phyloP scores from a whole-genome alignment of 2,329 filamentous ascomycete species.

The Aspergillus spinulosporus region DNA sequence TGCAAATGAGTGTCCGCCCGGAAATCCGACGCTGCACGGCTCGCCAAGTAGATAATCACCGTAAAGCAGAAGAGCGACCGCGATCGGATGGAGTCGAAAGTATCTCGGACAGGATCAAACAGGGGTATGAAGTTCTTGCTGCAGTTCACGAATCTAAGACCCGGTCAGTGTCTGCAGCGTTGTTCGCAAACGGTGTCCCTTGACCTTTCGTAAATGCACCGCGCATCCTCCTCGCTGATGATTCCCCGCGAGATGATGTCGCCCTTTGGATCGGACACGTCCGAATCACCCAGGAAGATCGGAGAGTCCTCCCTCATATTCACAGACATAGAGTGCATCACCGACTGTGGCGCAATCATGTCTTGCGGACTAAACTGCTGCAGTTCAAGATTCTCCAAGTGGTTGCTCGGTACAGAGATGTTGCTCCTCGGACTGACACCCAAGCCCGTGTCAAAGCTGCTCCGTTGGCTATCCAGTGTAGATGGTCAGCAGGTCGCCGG shows the following conservation, averaged over 20 bases:
- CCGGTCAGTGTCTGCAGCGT: background rate
- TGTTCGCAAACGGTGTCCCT: background rate
- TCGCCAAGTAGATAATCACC: constrained; percentile 38
- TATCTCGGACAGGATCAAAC: constrained; percentile 39
- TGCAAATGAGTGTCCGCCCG: constrained; percentile 36
- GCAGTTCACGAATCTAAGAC: constrained; percentile 31
- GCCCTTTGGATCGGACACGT: constrained; percentile 30
- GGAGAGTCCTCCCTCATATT: constrained; percentile 32
- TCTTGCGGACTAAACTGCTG: constrained; percentile 39
- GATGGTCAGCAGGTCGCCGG: too few species aligned
- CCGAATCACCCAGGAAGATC: constrained; percentile 35
- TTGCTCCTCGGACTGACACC: constrained; percentile 24
- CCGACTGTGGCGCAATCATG: constrained; percentile 39
- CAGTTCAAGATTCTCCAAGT: constrained; percentile 28
- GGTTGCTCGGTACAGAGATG: constrained; percentile 21
- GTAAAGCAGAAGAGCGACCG: constrained; percentile 40
- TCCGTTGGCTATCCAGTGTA: background rate
- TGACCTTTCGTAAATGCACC: constrained; percentile 38
- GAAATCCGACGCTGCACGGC: constrained; percentile 34
- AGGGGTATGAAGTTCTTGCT: constrained; percentile 38
- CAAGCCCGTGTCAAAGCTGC: constrained; percentile 25
- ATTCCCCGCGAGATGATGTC: constrained; percentile 36
- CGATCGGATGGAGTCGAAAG: constrained; percentile 38
- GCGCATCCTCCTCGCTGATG: constrained; percentile 34
- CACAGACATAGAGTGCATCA: constrained; percentile 40